Conservation (phyloP, 2,329 filamentous ascomycete genomes). For the Periconia sp. region DNA sequence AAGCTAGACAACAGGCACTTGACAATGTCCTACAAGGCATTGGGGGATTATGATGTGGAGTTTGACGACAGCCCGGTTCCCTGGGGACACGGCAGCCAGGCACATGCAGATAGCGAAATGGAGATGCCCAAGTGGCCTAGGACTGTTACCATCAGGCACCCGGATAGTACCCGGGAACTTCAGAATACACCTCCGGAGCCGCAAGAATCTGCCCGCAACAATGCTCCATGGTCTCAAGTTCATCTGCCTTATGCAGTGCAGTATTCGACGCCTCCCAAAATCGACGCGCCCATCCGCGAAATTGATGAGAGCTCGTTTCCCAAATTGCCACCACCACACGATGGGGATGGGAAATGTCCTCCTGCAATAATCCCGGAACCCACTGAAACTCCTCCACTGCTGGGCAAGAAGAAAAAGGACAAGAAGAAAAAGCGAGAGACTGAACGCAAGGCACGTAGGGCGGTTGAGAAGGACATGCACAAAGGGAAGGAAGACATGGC, state of each 20-base stretch:
- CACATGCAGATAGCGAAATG: background rate
- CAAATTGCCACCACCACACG: too few relatives aligned
- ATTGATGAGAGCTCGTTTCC: too few relatives aligned
- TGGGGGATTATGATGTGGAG: background rate
- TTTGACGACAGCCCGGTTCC: background rate
- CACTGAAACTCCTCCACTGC: background rate
- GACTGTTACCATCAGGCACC: background rate
- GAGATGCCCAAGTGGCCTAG: background rate
- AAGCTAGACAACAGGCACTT: background rate
- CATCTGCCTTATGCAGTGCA: too few relatives aligned
- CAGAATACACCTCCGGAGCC: background rate
- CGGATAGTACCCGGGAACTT: background rate
- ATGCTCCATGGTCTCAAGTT: too few relatives aligned
- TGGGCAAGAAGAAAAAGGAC: slow-evolving; percentile 18
- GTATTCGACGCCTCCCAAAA: too few relatives aligned
- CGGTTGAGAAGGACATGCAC: background rate
- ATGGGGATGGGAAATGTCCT: background rate
- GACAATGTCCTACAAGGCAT: background rate
- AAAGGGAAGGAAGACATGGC: background rate
- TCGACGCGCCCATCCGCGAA: too few relatives aligned
- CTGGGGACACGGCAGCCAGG: background rate
- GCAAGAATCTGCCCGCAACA: too few relatives aligned
- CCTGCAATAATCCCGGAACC: background rate
- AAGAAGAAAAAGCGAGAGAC: slow-evolving; percentile 24
- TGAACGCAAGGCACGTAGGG: slow-evolving; percentile 25